Percentiles rank a stretch among this genome's conserved stretches.
Conservation (phyloP, 768 basidiomycete species). For the Exidia glandulosa region DNA sequence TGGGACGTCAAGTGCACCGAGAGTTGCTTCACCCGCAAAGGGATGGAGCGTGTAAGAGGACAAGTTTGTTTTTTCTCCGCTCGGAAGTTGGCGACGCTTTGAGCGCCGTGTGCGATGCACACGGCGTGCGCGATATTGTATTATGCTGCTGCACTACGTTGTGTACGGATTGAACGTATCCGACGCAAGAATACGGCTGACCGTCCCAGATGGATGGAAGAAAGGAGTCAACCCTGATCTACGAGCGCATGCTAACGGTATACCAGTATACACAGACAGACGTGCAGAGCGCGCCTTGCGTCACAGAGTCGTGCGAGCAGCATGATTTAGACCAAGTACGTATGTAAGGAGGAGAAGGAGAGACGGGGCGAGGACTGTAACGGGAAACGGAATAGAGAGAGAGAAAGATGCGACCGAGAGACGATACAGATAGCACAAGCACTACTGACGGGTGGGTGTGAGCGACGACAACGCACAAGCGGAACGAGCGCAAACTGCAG, state of each 20-base stretch:
- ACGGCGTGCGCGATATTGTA: too few relatives aligned
- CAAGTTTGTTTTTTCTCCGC: slow-evolving; percentile 8
- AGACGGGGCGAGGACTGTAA: neutral
- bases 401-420: neutral
- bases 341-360: neutral
- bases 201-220: too few relatives aligned
- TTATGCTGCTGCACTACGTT: too few relatives aligned
- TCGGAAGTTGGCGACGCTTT: neutral
- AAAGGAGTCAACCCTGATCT: too few relatives aligned
- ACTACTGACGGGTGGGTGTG: too few relatives aligned
- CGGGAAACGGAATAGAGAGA: neutral
- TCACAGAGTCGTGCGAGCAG: too few relatives aligned
- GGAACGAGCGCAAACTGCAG: neutral
- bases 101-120: too few relatives aligned
- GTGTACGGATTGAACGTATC: too few relatives aligned
- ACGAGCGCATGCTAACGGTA: too few relatives aligned
- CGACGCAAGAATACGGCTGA: too few relatives aligned
- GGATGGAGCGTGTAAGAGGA: slow-evolving; percentile 25
- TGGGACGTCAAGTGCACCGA: slow-evolving; percentile 23
- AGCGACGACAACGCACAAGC: neutral
- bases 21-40: slow-evolving; percentile 41
- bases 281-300: too few relatives aligned
- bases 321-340: neutral
- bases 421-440: neutral
- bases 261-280: too few relatives aligned